phyloP scores from a whole-genome alignment of 2,329 filamentous ascomycete genomes.

The Sporothrix variecibatus region DNA sequence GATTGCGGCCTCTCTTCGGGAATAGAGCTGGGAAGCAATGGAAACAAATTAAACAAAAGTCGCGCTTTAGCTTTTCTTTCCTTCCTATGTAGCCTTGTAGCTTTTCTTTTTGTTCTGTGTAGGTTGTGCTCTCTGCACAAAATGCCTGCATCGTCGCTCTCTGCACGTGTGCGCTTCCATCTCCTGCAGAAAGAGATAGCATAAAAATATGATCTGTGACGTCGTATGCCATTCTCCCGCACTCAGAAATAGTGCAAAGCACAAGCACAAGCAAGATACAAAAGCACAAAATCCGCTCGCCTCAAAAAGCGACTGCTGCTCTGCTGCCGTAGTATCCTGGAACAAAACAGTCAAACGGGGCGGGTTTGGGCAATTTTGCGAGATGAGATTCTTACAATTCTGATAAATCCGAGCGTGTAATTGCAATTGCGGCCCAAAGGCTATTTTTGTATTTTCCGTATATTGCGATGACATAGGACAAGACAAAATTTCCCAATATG shows the following conservation, averaged over 20 bases:
- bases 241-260: too few species aligned
- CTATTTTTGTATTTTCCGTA: neutral
- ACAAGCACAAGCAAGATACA: neutral
- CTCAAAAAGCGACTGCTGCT: neutral
- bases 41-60: neutral
- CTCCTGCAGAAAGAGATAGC: neutral
- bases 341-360: neutral
- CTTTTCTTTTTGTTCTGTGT: neutral
- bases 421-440: slow-evolving; percentile 1
- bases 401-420: neutral
- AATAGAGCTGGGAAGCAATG: neutral
- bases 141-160: neutral
- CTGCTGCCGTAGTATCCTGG: neutral
- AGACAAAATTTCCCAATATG: neutral
- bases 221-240: too few species aligned
- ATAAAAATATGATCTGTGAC: neutral
- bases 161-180: neutral
- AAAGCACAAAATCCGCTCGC: neutral
- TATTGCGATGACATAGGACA: slow-evolving; percentile 8
- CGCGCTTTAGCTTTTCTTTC: neutral
- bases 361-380: neutral
- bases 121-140: neutral
- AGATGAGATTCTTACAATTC: neutral
- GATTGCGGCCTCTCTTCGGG: too few species aligned
- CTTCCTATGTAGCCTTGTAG: neutral